Conservation (phyloP, 1,284 basidiomycete genomes). For the Coriolopsis trogii region DNA sequence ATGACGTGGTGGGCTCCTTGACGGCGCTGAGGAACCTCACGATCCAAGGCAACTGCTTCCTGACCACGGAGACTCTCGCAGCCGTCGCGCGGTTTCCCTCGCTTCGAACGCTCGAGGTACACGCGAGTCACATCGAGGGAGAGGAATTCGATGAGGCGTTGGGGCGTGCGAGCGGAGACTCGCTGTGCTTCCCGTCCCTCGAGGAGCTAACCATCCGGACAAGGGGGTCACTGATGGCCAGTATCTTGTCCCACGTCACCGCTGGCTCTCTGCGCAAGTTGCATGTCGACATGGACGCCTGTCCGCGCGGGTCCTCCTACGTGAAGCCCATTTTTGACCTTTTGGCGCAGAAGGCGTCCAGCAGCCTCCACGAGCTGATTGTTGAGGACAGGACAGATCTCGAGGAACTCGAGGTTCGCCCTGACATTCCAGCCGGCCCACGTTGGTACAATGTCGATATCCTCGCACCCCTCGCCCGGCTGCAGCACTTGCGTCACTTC, state of each 20-base stretch:
- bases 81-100: conserved; percentile 44
- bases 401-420: neutral
- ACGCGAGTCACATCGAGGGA: no score
- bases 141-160: no score
- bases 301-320: conserved; percentile 32
- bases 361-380: neutral
- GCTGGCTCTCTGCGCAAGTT: conserved; percentile 40
- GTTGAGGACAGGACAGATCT: neutral
- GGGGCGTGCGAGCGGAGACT: neutral
- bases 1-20: neutral
- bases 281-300: conserved; percentile 37
- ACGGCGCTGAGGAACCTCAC: conserved; percentile 41
- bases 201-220: neutral
- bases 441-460: neutral
- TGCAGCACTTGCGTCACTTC: neutral
- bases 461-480: neutral
- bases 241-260: conserved; percentile 41
- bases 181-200: neutral
- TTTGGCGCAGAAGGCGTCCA: neutral
- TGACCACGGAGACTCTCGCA: conserved; percentile 43
- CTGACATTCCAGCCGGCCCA: neutral
- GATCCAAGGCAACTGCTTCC: conserved; percentile 44
- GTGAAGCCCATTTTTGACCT: conserved; percentile 44
- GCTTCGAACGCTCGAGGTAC: conserved; percentile 32
- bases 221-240: conserved; percentile 24